Evolutionary conservation across 805 yeast species (phyloP).

Genomic region (Kodamaea kakaduensis): DNA sequence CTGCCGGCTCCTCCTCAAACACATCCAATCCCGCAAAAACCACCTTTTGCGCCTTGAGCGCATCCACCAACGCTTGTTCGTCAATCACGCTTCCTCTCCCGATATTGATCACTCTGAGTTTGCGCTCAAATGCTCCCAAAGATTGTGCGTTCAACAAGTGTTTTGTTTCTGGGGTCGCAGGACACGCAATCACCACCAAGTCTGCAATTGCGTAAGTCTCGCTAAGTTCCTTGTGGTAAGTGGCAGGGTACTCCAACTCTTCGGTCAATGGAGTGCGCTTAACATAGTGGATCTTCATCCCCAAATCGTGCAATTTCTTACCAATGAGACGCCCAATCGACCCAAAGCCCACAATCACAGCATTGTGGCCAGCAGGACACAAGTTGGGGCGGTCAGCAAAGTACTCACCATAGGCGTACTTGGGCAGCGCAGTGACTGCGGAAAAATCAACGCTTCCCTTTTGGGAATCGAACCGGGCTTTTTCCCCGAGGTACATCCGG

Average conservation of each 20-base stretch:
- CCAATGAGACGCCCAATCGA: conserved; percentile 68
- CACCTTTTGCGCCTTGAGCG: conserved; percentile 56
- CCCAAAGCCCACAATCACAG: conserved; percentile 71
- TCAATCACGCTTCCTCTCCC: conserved; percentile 73
- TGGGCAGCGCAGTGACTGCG: conserved; percentile 3
- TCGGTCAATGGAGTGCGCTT: conserved; percentile 46
- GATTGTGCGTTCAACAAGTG: conserved; percentile 50
- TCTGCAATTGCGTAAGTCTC: conserved; percentile 44
- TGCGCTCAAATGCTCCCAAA: conserved; percentile 45
- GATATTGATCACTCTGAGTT: conserved; percentile 64
- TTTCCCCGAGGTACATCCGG: conserved; percentile 34
- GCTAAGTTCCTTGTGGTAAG: conserved; percentile 34
- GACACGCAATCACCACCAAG: conserved; percentile 62
- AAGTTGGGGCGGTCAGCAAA: conserved; percentile 44
- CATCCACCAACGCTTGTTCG: conserved; percentile 60
- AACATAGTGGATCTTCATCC: conserved; percentile 61
- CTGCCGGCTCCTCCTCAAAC: conserved; percentile 57
- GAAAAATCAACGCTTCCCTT: conserved; percentile 31
- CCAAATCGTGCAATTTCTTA: conserved; percentile 49
- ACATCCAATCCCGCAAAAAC: conserved; percentile 73
- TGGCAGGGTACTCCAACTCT: conserved; percentile 42
- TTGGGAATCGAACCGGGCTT: conserved; percentile 29
- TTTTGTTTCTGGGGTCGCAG: conserved; percentile 56
- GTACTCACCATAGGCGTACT: conserved; percentile 35
- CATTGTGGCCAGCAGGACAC: conserved; percentile 56